Conservation (phyloP, 208 protist species). For the Crithidia bombi region DNA sequence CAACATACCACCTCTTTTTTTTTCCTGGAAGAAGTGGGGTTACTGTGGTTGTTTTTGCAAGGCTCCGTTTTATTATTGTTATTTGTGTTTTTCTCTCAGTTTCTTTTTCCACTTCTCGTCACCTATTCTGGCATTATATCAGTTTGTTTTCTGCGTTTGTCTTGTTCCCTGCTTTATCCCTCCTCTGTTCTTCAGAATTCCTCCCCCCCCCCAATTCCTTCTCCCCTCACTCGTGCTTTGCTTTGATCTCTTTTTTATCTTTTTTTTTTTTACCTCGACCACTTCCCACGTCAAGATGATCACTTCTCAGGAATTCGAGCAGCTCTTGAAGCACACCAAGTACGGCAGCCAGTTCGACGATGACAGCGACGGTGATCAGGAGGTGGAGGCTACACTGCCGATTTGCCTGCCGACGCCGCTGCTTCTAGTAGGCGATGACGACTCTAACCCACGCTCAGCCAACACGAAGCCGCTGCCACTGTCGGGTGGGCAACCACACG, state of each 20-base stretch:
- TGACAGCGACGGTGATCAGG: constrained; percentile 17
- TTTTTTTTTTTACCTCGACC: background rate
- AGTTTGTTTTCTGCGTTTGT: background rate
- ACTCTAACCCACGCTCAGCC: background rate
- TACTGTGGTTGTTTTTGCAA: no score
- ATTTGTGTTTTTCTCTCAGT: no score
- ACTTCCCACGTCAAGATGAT: background rate
- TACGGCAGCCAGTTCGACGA: constrained; percentile 14
- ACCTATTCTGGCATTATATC: no score
- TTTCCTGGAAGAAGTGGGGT: no score
- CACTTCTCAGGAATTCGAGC: constrained; percentile 7
- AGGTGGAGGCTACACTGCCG: constrained; percentile 8
- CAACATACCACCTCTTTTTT: no score
- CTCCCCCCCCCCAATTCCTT: background rate
- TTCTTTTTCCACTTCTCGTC: background rate
- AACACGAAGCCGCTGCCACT: background rate
- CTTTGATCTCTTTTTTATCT: background rate
- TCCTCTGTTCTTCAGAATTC: background rate
- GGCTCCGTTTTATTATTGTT: no score
- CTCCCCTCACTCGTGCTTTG: background rate
- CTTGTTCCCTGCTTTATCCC: background rate
- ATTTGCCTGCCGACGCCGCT: constrained; percentile 13
- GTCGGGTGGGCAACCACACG: background rate
- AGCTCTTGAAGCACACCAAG: constrained; percentile 1
- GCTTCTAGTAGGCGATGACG: constrained; percentile 12